phyloP scores from a whole-genome alignment of 148 eudicot genomes.

The Rhododendron kiyosumense region DNA sequence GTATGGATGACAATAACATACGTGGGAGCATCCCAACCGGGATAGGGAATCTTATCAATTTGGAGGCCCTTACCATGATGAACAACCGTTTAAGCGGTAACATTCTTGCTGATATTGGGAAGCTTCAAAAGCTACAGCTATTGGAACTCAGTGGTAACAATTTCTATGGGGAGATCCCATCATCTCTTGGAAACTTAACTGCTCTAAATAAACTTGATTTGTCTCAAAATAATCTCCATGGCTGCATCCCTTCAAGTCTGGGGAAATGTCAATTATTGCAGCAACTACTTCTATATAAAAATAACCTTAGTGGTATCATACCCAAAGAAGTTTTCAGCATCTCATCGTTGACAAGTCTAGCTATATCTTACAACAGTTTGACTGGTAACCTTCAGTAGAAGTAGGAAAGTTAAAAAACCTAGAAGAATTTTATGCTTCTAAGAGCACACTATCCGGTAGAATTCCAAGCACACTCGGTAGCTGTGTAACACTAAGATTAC shows the following conservation, averaged over 20 bases:
- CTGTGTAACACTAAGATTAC: neutral
- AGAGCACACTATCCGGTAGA: neutral
- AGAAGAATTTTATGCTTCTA: neutral
- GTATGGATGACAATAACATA: rapidly evolving
- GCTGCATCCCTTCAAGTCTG: neutral
- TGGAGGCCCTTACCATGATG: neutral
- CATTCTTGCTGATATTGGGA: neutral
- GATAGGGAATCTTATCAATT: neutral
- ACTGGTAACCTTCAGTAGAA: neutral
- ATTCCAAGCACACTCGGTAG: neutral
- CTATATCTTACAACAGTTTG: neutral
- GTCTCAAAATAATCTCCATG: neutral
- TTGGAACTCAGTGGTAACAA: neutral
- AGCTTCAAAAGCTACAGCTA: neutral
- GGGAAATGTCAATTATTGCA: neutral
- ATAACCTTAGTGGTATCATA: neutral
- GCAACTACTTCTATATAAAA: neutral
- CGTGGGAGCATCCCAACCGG: neutral
- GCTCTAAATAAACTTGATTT: neutral
- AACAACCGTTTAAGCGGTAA: neutral
- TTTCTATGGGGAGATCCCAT: neutral
- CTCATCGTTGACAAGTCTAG: no score
- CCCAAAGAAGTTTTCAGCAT: neutral
- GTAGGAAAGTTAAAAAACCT: neutral
- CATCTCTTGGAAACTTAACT: neutral